phyloP scores from a whole-genome alignment of 371 early-diverging fungal genomes.

The Mortierella sp. region DNA sequence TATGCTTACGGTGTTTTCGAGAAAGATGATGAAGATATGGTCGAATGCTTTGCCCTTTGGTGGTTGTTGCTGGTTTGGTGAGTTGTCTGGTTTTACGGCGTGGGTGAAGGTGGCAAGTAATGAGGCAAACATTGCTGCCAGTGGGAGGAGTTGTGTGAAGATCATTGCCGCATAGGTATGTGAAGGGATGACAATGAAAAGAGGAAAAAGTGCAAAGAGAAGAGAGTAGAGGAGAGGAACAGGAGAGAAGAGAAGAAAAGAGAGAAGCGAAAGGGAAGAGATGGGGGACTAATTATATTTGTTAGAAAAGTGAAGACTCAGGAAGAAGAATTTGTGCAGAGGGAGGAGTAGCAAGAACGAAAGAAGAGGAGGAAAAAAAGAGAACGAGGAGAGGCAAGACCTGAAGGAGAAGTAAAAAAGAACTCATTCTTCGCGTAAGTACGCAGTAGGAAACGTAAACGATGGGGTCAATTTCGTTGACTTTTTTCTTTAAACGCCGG shows the following conservation, averaged over 20 bases:
- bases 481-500: too few species aligned
- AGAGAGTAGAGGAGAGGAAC: neutral
- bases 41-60: conserved; percentile 49
- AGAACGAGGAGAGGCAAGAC: neutral
- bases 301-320: neutral
- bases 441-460: neutral
- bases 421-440: neutral
- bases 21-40: conserved; percentile 44
- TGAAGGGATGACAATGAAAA: neutral
- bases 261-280: neutral
- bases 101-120: neutral
- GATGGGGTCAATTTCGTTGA: neutral
- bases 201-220: neutral
- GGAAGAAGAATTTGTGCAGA: neutral
- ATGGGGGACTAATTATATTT: neutral
- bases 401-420: too few species aligned
- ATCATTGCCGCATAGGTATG: neutral
- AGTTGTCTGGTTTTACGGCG: neutral
- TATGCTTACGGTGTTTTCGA: conserved; percentile 29
- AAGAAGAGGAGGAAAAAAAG: neutral
- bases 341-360: neutral
- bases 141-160: neutral
- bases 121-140: neutral
- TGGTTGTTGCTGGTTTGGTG: neutral
- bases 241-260: neutral